These are phyloP conservation scores for Penicillium sp. DNA, from an alignment of 2,329 filamentous ascomycete species.

Conservation along the genomic window DNA sequence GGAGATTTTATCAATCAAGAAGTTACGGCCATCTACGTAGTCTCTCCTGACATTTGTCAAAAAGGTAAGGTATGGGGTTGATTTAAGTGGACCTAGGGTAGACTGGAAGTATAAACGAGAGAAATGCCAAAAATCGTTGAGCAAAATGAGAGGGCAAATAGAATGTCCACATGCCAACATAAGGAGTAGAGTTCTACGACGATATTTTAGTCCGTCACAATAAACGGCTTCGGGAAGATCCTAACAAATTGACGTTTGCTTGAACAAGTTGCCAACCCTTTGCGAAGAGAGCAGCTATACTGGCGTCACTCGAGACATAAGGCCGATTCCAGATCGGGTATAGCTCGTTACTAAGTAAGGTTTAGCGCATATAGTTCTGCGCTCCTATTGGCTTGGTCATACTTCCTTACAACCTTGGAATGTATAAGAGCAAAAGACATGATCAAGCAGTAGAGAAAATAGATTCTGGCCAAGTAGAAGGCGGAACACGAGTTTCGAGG, in stretches of 20 bases:
- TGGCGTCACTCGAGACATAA: background rate
- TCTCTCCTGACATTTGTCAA: background rate
- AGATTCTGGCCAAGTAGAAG: background rate
- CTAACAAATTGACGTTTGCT: background rate
- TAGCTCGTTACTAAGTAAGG: background rate
- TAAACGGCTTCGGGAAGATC: background rate
- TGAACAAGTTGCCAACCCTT: background rate
- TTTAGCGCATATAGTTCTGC: background rate
- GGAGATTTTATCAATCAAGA: background rate
- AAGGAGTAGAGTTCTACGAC: background rate
- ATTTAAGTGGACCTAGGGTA: background rate
- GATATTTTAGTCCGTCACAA: background rate
- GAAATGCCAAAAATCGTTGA: background rate
- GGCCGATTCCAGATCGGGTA: background rate
- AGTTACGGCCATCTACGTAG: background rate
- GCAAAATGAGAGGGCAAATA: background rate
- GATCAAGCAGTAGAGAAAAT: too few relatives aligned
- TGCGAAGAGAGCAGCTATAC: background rate
- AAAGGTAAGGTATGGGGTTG: background rate
- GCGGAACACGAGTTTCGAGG: background rate
- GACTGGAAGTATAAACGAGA: background rate
- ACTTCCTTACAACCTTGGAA: background rate
- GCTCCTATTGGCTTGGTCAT: background rate
- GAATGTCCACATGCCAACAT: background rate
- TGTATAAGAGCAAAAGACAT: background rate